These are phyloP conservation scores for Vanrija pseudolonga DNA, from an alignment of 1,284 basidiomycete species.

Conservation along the genomic window DNA sequence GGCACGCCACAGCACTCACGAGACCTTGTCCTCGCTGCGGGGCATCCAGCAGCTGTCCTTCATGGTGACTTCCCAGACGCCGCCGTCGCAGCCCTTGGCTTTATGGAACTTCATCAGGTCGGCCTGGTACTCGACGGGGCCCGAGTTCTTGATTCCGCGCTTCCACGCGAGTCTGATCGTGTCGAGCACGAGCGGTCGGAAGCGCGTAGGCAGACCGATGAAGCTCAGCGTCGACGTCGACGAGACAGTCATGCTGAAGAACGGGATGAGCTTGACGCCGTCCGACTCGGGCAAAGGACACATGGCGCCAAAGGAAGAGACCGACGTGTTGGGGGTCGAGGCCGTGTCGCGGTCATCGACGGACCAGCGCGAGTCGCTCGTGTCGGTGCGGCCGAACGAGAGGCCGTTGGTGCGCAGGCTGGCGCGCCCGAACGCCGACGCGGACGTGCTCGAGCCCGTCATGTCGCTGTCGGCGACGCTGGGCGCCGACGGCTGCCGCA, in stretches of 20 bases:
- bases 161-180: slow-evolving; percentile 37
- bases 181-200: slow-evolving; percentile 33
- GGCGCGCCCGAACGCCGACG: background rate
- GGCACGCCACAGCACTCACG: slow-evolving; percentile 27
- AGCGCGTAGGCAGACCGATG: slow-evolving; percentile 33
- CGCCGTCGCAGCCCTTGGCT: slow-evolving; percentile 42
- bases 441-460: too few relatives aligned
- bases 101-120: slow-evolving; percentile 41
- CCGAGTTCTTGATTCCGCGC: slow-evolving; percentile 28
- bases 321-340: slow-evolving; percentile 23
- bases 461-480: too few relatives aligned
- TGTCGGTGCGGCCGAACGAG: slow-evolving; percentile 25
- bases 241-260: slow-evolving; percentile 41
- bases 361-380: slow-evolving; percentile 24
- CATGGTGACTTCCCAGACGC: slow-evolving; percentile 43
- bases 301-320: slow-evolving; percentile 28
- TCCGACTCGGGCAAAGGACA: slow-evolving; percentile 33
- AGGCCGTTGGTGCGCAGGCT: background rate
- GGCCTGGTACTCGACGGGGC: slow-evolving; percentile 38
- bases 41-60: slow-evolving; percentile 43
- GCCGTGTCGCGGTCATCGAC: slow-evolving; percentile 12
- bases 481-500: too few relatives aligned
- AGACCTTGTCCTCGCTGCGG: slow-evolving; percentile 36
- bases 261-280: slow-evolving; percentile 27
- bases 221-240: slow-evolving; percentile 39